Percentiles rank a stretch among this genome's conserved stretches.
These are phyloP conservation scores for Lachancea sp. DNA, from an alignment of 805 yeast species.

Conservation along the genomic window DNA sequence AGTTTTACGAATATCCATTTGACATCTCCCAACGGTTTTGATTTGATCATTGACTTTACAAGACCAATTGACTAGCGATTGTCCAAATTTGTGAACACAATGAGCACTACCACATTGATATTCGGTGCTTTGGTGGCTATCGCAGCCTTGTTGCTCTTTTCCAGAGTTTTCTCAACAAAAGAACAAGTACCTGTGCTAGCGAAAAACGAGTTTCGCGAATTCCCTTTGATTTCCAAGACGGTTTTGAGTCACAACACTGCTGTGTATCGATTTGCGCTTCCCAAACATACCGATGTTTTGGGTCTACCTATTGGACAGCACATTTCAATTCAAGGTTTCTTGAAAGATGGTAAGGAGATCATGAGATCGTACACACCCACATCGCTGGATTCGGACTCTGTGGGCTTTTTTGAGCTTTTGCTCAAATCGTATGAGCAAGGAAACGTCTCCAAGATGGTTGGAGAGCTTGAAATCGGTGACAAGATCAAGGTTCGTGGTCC, in stretches of 20 bases:
- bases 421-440: constrained; percentile 84
- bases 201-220: constrained; percentile 63
- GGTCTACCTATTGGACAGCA: constrained; percentile 96
- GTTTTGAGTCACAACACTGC: constrained; percentile 75
- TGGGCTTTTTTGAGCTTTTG: constrained; percentile 78
- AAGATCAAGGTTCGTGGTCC: constrained; percentile 79
- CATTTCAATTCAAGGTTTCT: constrained; percentile 67
- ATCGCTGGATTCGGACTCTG: constrained; percentile 62
- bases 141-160: constrained; percentile 7
- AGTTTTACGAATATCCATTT: not conserved
- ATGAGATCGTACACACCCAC: constrained; percentile 88
- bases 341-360: constrained; percentile 66
- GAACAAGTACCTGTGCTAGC: constrained; percentile 45
- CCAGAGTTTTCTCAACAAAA: constrained; percentile 19
- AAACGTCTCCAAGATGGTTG: constrained; percentile 70
- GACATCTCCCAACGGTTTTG: not conserved
- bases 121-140: constrained; percentile 14
- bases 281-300: constrained; percentile 61
- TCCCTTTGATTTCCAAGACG: constrained; percentile 73
- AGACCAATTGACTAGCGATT: not conserved
- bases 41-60: not conserved
- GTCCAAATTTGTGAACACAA: not conserved
- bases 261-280: constrained; percentile 76
- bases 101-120: not conserved
- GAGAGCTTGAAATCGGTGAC: constrained; percentile 72